A percentile compares a stretch with the other conserved stretches of the same genome.
These are phyloP conservation scores for Coniochaeta sp. DNA, from an alignment of 2,329 filamentous ascomycete species.

Conservation along the genomic window DNA sequence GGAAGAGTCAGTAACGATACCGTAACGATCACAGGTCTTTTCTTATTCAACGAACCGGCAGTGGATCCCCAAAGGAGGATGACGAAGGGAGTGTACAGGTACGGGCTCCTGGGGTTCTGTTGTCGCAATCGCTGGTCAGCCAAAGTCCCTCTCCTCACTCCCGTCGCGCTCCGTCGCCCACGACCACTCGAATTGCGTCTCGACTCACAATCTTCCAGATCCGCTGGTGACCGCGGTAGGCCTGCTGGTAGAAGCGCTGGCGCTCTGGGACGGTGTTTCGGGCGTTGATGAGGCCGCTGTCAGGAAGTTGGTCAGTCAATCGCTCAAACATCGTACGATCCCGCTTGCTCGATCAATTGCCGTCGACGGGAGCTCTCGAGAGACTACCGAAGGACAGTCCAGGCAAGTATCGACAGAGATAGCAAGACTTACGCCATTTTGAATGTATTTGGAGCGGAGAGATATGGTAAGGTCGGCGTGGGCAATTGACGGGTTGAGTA, in stretches of 20 bases:
- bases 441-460: constrained; percentile 6
- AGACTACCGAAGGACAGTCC: neutral
- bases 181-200: neutral
- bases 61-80: constrained; percentile 55
- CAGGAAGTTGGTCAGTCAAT: constrained; percentile 1
- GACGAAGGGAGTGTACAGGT: constrained; percentile 63
- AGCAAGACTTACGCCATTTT: constrained; percentile 10
- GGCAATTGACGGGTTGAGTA: neutral
- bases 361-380: neutral
- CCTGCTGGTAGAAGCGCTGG: constrained; percentile 69
- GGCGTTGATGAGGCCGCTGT: constrained; percentile 55
- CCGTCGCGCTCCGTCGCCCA: neutral
- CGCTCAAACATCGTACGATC: constrained; percentile 12
- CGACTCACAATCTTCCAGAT: constrained; percentile 71
- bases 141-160: neutral
- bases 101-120: constrained; percentile 58
- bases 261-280: constrained; percentile 69
- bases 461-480: neutral
- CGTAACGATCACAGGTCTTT: neutral
- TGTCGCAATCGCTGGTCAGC: constrained; percentile 19
- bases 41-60: constrained; percentile 42
- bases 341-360: neutral
- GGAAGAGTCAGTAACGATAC: constrained; percentile 8
- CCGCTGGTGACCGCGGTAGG: constrained; percentile 61
- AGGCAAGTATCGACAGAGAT: neutral